Evolutionary conservation across 2,329 filamentous ascomycete species (phyloP).

Genomic region (Diaporthe eres): DNA sequence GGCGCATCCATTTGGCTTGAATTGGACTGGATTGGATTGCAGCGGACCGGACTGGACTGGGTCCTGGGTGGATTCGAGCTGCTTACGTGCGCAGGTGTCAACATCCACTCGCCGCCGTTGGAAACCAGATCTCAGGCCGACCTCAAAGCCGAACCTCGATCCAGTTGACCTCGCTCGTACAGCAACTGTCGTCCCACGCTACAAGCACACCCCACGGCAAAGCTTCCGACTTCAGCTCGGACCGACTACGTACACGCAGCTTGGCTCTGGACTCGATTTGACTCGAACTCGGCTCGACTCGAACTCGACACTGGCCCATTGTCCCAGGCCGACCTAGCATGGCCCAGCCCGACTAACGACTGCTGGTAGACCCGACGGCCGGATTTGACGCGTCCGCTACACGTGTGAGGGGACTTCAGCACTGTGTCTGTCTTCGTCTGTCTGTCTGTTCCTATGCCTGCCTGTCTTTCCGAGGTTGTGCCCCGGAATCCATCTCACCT

Average conservation of each 20-base stretch:
- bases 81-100: conserved; percentile 28
- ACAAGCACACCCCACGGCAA: background rate
- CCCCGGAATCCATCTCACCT: background rate
- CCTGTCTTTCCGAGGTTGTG: conserved; percentile 5
- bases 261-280: background rate
- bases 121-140: conserved; percentile 30
- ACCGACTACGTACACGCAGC: background rate
- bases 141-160: conserved; percentile 6
- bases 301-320: background rate
- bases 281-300: background rate
- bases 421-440: background rate
- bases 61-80: background rate
- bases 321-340: conserved; percentile 8
- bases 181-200: conserved; percentile 10
- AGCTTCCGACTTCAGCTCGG: conserved; percentile 21
- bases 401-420: background rate
- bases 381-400: conserved; percentile 12
- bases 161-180: background rate
- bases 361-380: background rate
- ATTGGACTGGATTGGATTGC: background rate
- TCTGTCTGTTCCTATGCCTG: background rate
- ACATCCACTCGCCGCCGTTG: conserved; percentile 13
- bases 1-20: background rate
- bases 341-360: background rate
- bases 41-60: background rate